A percentile compares a stretch with the other conserved stretches of the same genome.
Evolutionary conservation across 2,329 filamentous ascomycete genomes (phyloP).

Genomic region (Aspergillus fumigatiaffinis): DNA sequence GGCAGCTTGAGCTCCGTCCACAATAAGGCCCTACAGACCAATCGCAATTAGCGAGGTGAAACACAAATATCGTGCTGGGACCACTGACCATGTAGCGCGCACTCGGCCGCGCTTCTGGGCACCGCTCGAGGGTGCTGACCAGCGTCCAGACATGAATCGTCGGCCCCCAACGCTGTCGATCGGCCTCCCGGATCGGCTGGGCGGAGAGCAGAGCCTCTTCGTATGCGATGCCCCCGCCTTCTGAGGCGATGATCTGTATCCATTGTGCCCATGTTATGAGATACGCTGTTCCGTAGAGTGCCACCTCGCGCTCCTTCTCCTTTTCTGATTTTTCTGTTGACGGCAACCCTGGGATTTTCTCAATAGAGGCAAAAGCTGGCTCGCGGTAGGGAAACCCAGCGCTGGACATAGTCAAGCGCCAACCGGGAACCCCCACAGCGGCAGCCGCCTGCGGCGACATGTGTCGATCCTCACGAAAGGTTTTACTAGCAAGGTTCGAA

Average conservation of each 20-base stretch:
- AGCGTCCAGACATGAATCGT: not conserved
- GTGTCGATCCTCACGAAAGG: slow-evolving; percentile 1
- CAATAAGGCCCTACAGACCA: not conserved
- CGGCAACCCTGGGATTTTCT: not conserved
- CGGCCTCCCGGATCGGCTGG: not conserved
- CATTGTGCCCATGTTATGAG: slow-evolving; percentile 1
- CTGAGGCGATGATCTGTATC: not conserved
- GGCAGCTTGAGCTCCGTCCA: not conserved
- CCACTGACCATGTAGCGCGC: not conserved
- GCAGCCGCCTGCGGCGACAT: slow-evolving; percentile 1
- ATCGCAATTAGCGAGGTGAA: not conserved
- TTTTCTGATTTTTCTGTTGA: not conserved
- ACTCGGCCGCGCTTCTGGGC: not conserved
- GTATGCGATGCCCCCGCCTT: not conserved
- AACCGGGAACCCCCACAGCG: not conserved
- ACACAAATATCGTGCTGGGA: not conserved
- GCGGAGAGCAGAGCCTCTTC: not conserved
- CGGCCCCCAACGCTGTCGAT: slow-evolving; percentile 1
- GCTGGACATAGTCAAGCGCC: not conserved
- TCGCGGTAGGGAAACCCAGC: not conserved
- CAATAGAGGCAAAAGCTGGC: not conserved
- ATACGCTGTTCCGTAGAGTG: not conserved
- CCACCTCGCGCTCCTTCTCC: not conserved
- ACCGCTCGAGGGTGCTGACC: slow-evolving; percentile 1
- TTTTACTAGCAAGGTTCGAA: not conserved